Evolutionary conservation across 1,139 yeast genomes (phyloP).

Genomic region (Eremothecium gossypii): DNA sequence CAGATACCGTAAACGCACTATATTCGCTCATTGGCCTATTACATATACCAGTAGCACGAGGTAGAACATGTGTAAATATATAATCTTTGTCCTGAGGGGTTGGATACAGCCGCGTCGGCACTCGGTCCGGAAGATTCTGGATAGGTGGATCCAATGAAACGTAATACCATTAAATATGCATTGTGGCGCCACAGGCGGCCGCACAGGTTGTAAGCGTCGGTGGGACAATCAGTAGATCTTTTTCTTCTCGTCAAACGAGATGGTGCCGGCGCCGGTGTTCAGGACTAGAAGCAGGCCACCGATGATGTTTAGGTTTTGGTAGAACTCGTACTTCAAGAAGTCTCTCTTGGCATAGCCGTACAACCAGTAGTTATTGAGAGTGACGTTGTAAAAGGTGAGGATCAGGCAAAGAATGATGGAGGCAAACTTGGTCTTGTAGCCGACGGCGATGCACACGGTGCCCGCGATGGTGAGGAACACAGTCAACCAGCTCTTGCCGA

Average conservation of each 20-base stretch:
- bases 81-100: too few relatives aligned
- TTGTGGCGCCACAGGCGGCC: too few relatives aligned
- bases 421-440: constrained; percentile 86
- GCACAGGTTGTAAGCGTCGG: too few relatives aligned
- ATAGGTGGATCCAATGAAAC: neutral
- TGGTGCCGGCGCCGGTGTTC: constrained; percentile 93
- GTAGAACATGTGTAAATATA: too few relatives aligned
- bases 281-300: constrained; percentile 89
- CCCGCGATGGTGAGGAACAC: constrained; percentile 63
- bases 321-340: constrained; percentile 84
- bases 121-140: neutral
- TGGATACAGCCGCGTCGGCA: too few relatives aligned
- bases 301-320: constrained; percentile 88
- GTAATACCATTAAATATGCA: neutral
- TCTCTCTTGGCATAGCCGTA: constrained; percentile 67
- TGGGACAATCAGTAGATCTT: constrained; percentile 56
- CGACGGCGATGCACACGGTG: constrained; percentile 73
- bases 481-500: constrained; percentile 64
- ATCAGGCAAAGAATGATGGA: constrained; percentile 72
- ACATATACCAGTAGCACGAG: too few relatives aligned
- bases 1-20: too few relatives aligned
- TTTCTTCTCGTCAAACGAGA: constrained; percentile 92
- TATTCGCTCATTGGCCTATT: too few relatives aligned
- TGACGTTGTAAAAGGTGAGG: constrained; percentile 65
- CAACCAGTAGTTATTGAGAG: constrained; percentile 86